Conservation (phyloP, 495 filamentous ascomycete species). For the Tuber melanosporum region DNA sequence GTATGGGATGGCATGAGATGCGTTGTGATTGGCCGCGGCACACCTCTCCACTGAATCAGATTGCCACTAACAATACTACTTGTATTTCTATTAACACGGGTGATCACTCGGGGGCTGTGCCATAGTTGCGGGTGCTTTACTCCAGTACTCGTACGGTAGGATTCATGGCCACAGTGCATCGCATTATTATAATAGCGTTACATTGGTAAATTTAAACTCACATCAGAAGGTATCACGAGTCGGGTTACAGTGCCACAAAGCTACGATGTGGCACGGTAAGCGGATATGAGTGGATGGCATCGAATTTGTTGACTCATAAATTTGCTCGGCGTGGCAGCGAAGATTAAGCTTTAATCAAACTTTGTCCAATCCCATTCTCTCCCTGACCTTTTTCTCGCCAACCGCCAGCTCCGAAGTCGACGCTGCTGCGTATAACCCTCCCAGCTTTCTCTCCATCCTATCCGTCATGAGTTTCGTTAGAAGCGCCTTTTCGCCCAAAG, state of each 20-base stretch:
- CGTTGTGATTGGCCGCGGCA: background rate
- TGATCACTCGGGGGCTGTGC: background rate
- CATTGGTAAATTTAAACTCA: background rate
- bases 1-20: too few species aligned
- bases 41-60: background rate
- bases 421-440: conserved; percentile 11
- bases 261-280: too few species aligned
- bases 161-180: background rate
- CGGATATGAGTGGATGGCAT: background rate
- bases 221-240: background rate
- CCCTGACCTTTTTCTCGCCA: conserved; percentile 19
- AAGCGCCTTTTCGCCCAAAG: background rate
- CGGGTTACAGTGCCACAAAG: background rate
- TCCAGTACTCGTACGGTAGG: background rate
- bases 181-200: background rate
- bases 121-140: background rate
- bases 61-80: background rate
- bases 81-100: background rate
- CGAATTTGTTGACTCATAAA: background rate
- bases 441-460: conserved; percentile 19
- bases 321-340: background rate
- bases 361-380: conserved; percentile 12
- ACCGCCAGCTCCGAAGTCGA: conserved; percentile 7
- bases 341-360: conserved; percentile 3
- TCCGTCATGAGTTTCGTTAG: background rate